A percentile compares a stretch with the other conserved stretches of the same genome.
Conservation (phyloP, 768 basidiomycete genomes). For the Russula ochroleuca region DNA sequence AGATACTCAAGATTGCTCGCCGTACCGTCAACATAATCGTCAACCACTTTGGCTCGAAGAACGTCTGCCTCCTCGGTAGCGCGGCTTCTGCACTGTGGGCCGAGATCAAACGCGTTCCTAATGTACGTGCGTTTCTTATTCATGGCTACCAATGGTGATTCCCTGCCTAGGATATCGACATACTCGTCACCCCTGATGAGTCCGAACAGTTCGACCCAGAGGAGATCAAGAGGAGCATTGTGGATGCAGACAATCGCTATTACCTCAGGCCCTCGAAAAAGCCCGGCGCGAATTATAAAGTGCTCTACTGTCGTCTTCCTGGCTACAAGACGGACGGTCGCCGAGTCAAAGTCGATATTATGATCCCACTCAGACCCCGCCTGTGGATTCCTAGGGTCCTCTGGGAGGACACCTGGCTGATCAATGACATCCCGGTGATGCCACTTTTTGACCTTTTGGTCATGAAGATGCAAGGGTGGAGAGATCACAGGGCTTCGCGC, state of each 20-base stretch:
- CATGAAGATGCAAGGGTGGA: slow-evolving; percentile 13
- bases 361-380: neutral
- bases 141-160: neutral
- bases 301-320: slow-evolving; percentile 16
- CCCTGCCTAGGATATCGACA: slow-evolving; percentile 3
- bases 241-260: neutral
- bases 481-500: neutral
- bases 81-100: slow-evolving; percentile 12
- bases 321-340: neutral
- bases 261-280: neutral
- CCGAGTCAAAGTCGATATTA: slow-evolving; percentile 12
- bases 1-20: slow-evolving; percentile 12
- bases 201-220: neutral
- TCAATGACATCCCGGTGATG: slow-evolving; percentile 7
- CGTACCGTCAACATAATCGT: slow-evolving; percentile 10
- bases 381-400: slow-evolving; percentile 7
- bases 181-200: neutral
- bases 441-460: slow-evolving; percentile 12
- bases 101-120: slow-evolving; percentile 9
- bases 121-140: neutral
- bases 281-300: neutral
- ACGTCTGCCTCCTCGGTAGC: slow-evolving; percentile 8
- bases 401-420: neutral
- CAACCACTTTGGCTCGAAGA: neutral
- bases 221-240: slow-evolving; percentile 5